A percentile compares a stretch with the other conserved stretches of the same genome.
Conservation (phyloP, 2,329 filamentous ascomycete species). For the Proliferodiscus dingleyae region DNA sequence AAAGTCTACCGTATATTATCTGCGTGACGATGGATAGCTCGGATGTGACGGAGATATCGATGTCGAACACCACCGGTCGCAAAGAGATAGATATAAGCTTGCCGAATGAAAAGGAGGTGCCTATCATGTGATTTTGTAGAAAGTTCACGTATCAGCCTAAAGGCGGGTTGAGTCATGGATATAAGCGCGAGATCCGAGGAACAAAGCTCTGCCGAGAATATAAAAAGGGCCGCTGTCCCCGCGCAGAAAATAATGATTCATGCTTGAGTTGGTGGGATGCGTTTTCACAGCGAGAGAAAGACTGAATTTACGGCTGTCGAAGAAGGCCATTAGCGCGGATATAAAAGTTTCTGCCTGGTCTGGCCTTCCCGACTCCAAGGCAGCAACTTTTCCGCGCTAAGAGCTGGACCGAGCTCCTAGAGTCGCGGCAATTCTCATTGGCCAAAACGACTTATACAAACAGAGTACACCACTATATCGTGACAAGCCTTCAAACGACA, state of each 20-base stretch:
- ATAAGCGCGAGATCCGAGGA: conserved; percentile 19
- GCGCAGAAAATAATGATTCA: conserved; percentile 12
- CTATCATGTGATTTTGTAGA: conserved; percentile 24
- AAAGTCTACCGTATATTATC: no score
- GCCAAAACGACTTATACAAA: no score
- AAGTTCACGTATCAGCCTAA: conserved; percentile 9
- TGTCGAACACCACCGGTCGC: conserved; percentile 19
- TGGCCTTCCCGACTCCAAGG: background rate
- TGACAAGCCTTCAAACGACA: no score
- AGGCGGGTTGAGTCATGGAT: conserved; percentile 24
- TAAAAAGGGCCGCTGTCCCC: conserved; percentile 23
- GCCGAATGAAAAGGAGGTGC: conserved; percentile 7
- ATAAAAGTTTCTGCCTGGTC: background rate
- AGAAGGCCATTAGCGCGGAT: background rate
- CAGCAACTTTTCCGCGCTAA: background rate
- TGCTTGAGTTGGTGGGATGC: conserved; percentile 20
- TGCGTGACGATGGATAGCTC: conserved; percentile 4
- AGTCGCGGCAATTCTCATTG: no score
- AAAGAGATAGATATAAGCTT: conserved; percentile 12
- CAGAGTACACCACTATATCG: no score
- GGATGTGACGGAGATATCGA: conserved; percentile 8
- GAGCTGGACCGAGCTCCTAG: no score
- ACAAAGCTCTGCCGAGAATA: conserved; percentile 17
- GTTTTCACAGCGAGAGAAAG: conserved; percentile 6
- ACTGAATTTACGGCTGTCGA: background rate